phyloP scores from a whole-genome alignment of 73 alveolate species.

The Paramecium bursaria region DNA sequence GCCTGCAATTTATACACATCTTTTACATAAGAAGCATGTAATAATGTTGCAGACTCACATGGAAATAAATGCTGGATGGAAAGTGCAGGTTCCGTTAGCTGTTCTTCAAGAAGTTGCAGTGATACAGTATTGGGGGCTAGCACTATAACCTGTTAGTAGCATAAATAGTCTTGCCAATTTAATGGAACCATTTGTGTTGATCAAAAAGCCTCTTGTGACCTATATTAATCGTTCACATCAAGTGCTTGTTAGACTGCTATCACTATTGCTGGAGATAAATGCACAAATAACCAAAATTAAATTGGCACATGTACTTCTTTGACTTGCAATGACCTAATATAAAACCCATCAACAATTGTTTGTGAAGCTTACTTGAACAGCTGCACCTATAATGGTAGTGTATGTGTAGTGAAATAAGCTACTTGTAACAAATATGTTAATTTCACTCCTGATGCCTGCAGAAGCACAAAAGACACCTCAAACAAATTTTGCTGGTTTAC shows the following conservation, averaged over 20 bases:
- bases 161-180: neutral
- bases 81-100: neutral
- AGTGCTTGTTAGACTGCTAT: neutral
- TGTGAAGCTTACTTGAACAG: neutral
- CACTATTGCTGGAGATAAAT: neutral
- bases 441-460: constrained; percentile 33
- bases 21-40: neutral
- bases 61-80: constrained; percentile 47
- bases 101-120: neutral
- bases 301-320: neutral
- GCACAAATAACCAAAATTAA: neutral
- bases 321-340: neutral
- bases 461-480: neutral
- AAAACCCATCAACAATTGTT: neutral
- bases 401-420: neutral
- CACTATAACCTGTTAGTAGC: neutral
- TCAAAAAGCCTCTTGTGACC: neutral
- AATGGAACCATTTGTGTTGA: neutral
- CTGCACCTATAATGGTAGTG: neutral
- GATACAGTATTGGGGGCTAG: neutral
- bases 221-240: neutral
- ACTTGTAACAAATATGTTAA: neutral
- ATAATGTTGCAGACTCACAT: neutral
- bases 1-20: constrained; percentile 14
- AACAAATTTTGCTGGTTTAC: constrained; percentile 20